A percentile compares a stretch with the other conserved stretches of the same genome.
phyloP scores from a whole-genome alignment of 73 alveolate species.

The Blepharisma stoltei region DNA sequence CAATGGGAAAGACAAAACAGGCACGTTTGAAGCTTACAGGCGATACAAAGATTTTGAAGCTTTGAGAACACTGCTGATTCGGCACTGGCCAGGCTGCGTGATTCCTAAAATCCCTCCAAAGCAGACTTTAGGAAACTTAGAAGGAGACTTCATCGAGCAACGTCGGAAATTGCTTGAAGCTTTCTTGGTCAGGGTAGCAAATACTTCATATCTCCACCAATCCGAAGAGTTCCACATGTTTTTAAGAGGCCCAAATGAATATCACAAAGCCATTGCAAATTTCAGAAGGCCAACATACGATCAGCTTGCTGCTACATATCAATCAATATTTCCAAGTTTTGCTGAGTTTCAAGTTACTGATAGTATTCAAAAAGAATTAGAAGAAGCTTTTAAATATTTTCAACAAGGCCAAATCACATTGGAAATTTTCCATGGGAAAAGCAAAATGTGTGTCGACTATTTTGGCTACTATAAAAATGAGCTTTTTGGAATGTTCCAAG shows the following conservation, averaged over 20 bases:
- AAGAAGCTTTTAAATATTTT: slow-evolving; percentile 19
- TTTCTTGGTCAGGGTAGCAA: not conserved
- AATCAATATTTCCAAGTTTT: not conserved
- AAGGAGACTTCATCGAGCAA: not conserved
- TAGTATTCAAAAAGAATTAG: not conserved
- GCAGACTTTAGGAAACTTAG: not conserved
- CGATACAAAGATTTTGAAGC: slow-evolving; percentile 21
- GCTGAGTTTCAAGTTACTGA: not conserved
- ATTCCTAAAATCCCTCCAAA: slow-evolving; percentile 23
- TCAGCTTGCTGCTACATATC: not conserved
- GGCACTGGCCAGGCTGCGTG: slow-evolving; percentile 21
- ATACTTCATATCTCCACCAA: not conserved
- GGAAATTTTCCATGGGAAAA: not conserved
- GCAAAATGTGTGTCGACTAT: not conserved
- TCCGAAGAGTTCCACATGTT: slow-evolving; percentile 15
- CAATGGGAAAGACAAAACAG: not conserved
- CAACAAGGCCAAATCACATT: not conserved
- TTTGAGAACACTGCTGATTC: not conserved
- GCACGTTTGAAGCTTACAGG: not conserved
- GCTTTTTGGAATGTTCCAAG: not conserved
- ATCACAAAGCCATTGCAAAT: not conserved
- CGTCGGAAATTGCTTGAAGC: not conserved
- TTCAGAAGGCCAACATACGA: not conserved
- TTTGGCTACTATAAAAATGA: not conserved
- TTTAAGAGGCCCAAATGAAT: slow-evolving; percentile 21